Evolutionary conservation across 1,284 basidiomycete species (phyloP), one percentile per base, ranked within the genome.

Genomic region (Baeospora myosura): DNA sequence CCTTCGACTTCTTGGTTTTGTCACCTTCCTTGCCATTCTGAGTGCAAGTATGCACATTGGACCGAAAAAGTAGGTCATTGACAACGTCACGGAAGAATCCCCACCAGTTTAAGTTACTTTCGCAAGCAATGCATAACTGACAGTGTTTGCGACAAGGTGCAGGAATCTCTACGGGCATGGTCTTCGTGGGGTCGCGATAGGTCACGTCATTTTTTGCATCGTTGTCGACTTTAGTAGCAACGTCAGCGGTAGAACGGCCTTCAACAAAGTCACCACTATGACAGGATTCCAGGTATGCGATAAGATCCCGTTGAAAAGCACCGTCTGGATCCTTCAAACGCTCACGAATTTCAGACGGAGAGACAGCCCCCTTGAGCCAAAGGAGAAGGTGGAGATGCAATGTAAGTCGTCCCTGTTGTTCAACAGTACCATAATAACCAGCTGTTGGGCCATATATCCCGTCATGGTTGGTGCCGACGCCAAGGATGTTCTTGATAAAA

Each of bases 381-480:
- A 63, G 12, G 17, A 0, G 51, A 34, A 59, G 33, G 43, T 62
- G 61, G 0, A 63, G 28, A 49, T 65, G 63, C 2, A 64, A 38
- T 0, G 63, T 63, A 0, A 63, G 28, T 5, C 57, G 45, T 0
- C 63, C 63, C 49, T 66, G 64, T 41, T 63, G 54, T 42, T 65
- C 62, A 4, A 64, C 61, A 2, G 60, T 62, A 6, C 64, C 61
- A 52, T 64, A 64, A 42, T 62, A 62, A 5, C 50, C 61, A 25
- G 49, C 35, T 1, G 49, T 54, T 7, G 56, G 39, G 4, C 60
- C 58, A 46, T 47, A 59, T 3, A 57, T n/a, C 17, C 58, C 58
- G 8, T 17, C 12, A 17, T 44, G 23, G 8, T 30, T 12, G 3
- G 4, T 11, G 12, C 40, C 41, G 16, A 46, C 42, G 22, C 52